Evolutionary conservation across 352 stramenopile genomes (phyloP), one percentile per base, ranked within the genome.

Genomic region (Pythium sp.): DNA sequence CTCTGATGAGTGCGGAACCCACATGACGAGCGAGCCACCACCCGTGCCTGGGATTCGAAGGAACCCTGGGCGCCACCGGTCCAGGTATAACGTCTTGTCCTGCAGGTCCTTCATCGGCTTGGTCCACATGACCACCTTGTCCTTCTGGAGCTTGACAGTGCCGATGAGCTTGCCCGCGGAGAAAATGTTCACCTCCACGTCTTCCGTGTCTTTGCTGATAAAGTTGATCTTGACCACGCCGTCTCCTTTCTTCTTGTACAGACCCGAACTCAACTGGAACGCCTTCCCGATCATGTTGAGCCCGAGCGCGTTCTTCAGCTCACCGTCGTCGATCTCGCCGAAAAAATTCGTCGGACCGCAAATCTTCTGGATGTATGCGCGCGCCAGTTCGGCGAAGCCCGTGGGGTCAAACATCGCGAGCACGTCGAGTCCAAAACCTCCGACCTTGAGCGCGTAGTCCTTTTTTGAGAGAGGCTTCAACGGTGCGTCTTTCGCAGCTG

Each of bases 1-100:
- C 34, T 79, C 12, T 3, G 66, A 72, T 24, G 72, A 62, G 30
- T 80, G 68, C 15, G 85, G 80, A 6, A 93, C 67, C 82, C 82
- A 91, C 20, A 88, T 43, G 15, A 89, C 62, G 11, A 92, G 64
- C 26, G 85, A 92, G 18, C 85, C 85, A 54, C 85, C 85, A 18
- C 77, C 77, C 11, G 77, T 87, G 26, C 80, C 77, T 2, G 84
- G 80, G 11, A 93, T 58, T 28, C 80, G 76, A 5, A 89, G 67
- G 57, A 89, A 76, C 11, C 77, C 78, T 5, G 80, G 70, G 12
- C 85, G 82, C 80, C 81, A 91, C 6, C 83, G 82, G 75, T 90
- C 82, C 58, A 91, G 28, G 74, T 90, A 92, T 53, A 91, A 28
- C 6, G 84, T 92, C 76, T 86, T 89, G 62, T 76, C 72, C 57